phyloP scores from a whole-genome alignment of 139 green algal genomes.

The Nannochloris sp. region DNA sequence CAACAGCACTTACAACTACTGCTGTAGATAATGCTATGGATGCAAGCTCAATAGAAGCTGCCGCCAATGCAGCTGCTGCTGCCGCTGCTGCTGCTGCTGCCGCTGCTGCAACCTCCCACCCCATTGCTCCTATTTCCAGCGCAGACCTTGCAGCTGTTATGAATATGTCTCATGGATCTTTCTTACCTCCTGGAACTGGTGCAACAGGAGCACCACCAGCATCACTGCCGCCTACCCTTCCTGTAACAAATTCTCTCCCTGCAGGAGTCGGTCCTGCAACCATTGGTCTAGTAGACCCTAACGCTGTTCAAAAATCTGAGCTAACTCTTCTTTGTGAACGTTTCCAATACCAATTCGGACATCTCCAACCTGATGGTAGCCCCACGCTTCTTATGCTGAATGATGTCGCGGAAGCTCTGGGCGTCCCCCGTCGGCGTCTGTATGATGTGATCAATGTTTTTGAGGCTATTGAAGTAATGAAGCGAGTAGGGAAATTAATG shows the following conservation, averaged over 20 bases:
- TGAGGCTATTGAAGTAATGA: conserved; percentile 58
- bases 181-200: too few species aligned
- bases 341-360: conserved; percentile 38
- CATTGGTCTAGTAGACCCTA: background rate
- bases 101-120: background rate
- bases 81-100: background rate
- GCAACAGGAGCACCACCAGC: too few species aligned
- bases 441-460: conserved; percentile 87
- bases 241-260: too few species aligned
- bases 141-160: too few species aligned
- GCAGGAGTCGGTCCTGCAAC: background rate
- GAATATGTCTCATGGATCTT: too few species aligned
- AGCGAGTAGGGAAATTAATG: conserved; percentile 38
- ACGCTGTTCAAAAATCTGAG: conserved; percentile 26
- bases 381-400: conserved; percentile 36
- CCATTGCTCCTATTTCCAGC: background rate
- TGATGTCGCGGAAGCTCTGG: conserved; percentile 34
- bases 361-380: conserved; percentile 15
- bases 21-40: background rate
- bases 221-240: too few species aligned
- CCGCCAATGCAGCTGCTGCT: background rate
- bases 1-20: background rate
- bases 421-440: conserved; percentile 61
- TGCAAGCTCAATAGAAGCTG: background rate
- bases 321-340: conserved; percentile 43